phyloP scores from a whole-genome alignment of 768 basidiomycete genomes.

The Collybiopsis luxurians region DNA sequence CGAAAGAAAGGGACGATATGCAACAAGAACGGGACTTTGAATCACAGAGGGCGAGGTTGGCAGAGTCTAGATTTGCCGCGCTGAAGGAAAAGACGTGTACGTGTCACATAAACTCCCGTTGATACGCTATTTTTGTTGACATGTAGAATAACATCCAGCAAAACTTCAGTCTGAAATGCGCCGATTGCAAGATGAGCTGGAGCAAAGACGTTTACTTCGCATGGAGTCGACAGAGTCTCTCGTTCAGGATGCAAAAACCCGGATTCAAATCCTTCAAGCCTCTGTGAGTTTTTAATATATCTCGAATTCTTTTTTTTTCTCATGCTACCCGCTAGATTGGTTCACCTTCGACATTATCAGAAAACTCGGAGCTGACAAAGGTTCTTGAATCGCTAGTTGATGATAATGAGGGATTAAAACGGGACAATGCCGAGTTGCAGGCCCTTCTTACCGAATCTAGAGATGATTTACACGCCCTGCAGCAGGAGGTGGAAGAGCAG shows the following conservation, averaged over 20 bases:
- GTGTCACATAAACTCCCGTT: slow-evolving; percentile 12
- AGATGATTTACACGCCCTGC: slow-evolving; percentile 68
- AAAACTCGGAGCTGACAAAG: slow-evolving; percentile 58
- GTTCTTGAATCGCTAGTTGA: slow-evolving; percentile 84
- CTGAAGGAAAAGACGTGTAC: slow-evolving; percentile 68
- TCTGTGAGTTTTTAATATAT: slow-evolving; percentile 39
- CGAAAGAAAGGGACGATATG: slow-evolving; percentile 80
- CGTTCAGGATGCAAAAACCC: slow-evolving; percentile 60
- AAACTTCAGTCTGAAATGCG: slow-evolving; percentile 69
- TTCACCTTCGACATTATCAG: slow-evolving; percentile 19
- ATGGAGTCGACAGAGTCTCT: slow-evolving; percentile 67
- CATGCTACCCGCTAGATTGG: slow-evolving; percentile 2
- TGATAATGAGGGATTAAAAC: slow-evolving; percentile 80
- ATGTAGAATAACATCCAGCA: too few species aligned
- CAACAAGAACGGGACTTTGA: slow-evolving; percentile 80
- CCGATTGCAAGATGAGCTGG: slow-evolving; percentile 60
- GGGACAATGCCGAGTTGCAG: slow-evolving; percentile 79
- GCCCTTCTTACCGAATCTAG: slow-evolving; percentile 70
- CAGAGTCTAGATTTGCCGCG: slow-evolving; percentile 63
- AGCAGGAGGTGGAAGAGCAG: slow-evolving; percentile 76
- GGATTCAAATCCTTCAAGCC: slow-evolving; percentile 58
- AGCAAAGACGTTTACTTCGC: slow-evolving; percentile 56
- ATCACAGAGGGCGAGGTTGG: slow-evolving; percentile 58
- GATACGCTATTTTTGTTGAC: too few species aligned
- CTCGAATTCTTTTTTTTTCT: not conserved